Evolutionary conservation across 257 asterid genomes (phyloP).

Genomic region (Przewalskia tangutica): DNA sequence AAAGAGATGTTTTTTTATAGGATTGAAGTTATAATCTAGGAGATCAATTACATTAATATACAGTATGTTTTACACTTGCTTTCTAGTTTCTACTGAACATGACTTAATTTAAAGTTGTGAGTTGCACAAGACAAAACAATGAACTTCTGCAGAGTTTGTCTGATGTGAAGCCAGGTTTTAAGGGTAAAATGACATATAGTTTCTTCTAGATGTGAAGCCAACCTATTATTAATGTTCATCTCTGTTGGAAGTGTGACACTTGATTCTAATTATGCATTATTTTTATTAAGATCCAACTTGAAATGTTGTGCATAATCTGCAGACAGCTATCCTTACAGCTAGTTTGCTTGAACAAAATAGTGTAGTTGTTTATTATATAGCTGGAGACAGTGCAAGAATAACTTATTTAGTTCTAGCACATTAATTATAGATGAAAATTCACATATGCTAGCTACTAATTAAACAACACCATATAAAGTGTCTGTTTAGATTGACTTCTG

Average conservation of each 20-base stretch:
- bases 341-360: too few relatives aligned
- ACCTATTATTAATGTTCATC: too few relatives aligned
- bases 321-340: neutral
- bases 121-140: neutral
- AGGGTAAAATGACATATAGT: neutral
- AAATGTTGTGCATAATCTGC: neutral
- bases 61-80: neutral
- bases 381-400: neutral
- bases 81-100: too few relatives aligned
- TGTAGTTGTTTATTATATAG: neutral
- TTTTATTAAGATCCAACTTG: neutral
- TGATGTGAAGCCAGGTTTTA: neutral
- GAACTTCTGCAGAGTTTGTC: neutral
- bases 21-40: neutral
- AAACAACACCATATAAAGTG: neutral
- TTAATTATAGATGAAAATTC: neutral
- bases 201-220: neutral
- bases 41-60: neutral
- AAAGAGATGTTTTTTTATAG: neutral
- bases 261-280: neutral
- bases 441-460: too few relatives aligned
- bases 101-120: too few relatives aligned
- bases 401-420: neutral
- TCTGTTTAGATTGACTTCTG: too few relatives aligned
- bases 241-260: neutral